These are phyloP conservation scores for Phaffia tasmanica DNA, from an alignment of 768 basidiomycete species.

Conservation along the genomic window DNA sequence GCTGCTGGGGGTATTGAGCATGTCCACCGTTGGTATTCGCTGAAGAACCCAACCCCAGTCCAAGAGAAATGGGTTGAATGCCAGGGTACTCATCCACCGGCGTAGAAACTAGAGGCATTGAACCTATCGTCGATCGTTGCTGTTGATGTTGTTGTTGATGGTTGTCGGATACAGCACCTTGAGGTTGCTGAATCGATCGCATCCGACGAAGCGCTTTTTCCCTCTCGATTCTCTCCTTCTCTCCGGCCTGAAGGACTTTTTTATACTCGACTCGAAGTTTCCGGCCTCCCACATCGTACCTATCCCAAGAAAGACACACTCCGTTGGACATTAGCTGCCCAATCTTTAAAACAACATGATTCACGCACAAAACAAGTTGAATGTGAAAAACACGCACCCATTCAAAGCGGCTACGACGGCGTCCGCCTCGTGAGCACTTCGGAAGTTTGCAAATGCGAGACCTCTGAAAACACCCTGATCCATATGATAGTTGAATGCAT, in stretches of 20 bases:
- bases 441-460: constrained; percentile 95
- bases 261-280: constrained; percentile 98
- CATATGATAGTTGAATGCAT: constrained; percentile 98
- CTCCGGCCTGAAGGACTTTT: constrained; percentile 96
- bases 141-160: constrained; percentile 26
- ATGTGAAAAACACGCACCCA: constrained; percentile 56
- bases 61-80: constrained; percentile 26
- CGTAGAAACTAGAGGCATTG: background rate
- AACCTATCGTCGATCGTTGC: background rate
- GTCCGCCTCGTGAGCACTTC: constrained; percentile 79
- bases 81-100: constrained; percentile 23
- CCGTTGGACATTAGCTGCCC: background rate
- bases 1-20: background rate
- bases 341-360: background rate
- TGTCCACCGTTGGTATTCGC: background rate
- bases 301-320: background rate
- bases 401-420: constrained; percentile 92
- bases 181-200: constrained; percentile 69
- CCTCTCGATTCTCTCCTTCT: constrained; percentile 95
- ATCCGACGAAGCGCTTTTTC: constrained; percentile 97
- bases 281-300: constrained; percentile 51
- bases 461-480: constrained; percentile 96
- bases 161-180: constrained; percentile 17
- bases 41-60: constrained; percentile 18
- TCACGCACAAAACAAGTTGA: background rate